Base-by-base conservation (phyloP, 2,329 filamentous ascomycete species). In the Phialocephala subalpina region DNA sequence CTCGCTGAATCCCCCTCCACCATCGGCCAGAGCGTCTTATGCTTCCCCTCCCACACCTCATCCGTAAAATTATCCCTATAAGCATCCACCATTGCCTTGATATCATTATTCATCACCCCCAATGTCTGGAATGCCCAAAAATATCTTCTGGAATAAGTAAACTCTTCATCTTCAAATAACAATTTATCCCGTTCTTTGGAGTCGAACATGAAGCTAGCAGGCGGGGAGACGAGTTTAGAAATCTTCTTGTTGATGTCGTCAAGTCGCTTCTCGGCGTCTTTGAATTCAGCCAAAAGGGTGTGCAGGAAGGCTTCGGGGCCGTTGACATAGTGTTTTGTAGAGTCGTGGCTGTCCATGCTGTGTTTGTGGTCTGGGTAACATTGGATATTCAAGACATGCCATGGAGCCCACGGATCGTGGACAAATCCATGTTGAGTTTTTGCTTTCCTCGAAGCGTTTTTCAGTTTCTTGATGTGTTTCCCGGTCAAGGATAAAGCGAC, bases 121-220 rank as follows among this genome's bases (percentile, higher is more conserved):
- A 88, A 81, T 2, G 86, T 86, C 75, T 88, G 87, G 71, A 84
- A 87, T 0, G 85, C 86, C 83, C 86, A 89, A 72, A 89, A 89
- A 71, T 89, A 89, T 18, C 86, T 82, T 0, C 86, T 80, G 18
- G 86, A 87, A 77, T 86, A 88, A 1, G 86, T 89, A 71, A 87
- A 89, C 62, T 86, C 77, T 60, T 82, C 80, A 72, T 89, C 87
- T 73, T 90, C 87, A 69, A 89, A 89, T 1, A 89, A 80, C 0
- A 88, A 80, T 69, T 83, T 83, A 75, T 87, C 86, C 14, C 87
- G 81, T 5, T 88, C 76, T 22, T 81, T 79, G 45, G 80, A 79
- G 67, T 88, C 80, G 70, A 89, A 90, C 76, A 90, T 85, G 74
- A 89, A 89, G 58, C 73, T 68, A 74, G 85, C 79, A 1, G 86